phyloP scores from a whole-genome alignment of 2,329 filamentous ascomycete genomes.

The Ophidiomyces ophidiicola region DNA sequence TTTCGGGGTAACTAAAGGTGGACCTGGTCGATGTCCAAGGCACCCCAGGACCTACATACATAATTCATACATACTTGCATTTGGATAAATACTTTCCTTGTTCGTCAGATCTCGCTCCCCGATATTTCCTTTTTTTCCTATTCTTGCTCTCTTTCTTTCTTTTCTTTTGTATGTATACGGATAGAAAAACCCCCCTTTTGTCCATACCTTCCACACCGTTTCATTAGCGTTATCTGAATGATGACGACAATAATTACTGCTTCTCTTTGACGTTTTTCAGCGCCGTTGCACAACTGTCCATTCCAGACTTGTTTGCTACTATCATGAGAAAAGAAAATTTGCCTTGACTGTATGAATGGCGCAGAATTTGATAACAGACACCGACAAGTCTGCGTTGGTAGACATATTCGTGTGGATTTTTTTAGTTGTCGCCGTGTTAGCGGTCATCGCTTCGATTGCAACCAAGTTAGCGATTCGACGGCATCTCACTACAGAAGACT shows the following conservation, averaged over 20 bases:
- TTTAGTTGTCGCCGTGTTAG: slow-evolving; percentile 9
- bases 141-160: neutral
- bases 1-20: neutral
- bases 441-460: slow-evolving; percentile 8
- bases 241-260: slow-evolving; percentile 2
- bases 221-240: neutral
- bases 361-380: slow-evolving; percentile 9
- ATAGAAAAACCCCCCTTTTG: no score
- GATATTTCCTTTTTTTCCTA: neutral
- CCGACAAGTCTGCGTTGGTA: slow-evolving; percentile 14
- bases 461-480: slow-evolving; percentile 13
- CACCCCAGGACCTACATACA: slow-evolving; percentile 3
- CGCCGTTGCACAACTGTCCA: neutral
- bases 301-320: neutral
- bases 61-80: no score
- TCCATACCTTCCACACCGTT: no score
- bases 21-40: slow-evolving; percentile 4
- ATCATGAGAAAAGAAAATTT: slow-evolving; percentile 7
- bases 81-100: slow-evolving; percentile 3
- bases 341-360: slow-evolving; percentile 8
- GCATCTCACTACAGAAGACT: slow-evolving; percentile 9
- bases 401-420: slow-evolving; percentile 14
- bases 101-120: slow-evolving; percentile 1
- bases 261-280: neutral
- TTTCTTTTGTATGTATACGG: neutral